Evolutionary conservation across 208 protist species (phyloP).

Genomic region (Trichomonas tenax): DNA sequence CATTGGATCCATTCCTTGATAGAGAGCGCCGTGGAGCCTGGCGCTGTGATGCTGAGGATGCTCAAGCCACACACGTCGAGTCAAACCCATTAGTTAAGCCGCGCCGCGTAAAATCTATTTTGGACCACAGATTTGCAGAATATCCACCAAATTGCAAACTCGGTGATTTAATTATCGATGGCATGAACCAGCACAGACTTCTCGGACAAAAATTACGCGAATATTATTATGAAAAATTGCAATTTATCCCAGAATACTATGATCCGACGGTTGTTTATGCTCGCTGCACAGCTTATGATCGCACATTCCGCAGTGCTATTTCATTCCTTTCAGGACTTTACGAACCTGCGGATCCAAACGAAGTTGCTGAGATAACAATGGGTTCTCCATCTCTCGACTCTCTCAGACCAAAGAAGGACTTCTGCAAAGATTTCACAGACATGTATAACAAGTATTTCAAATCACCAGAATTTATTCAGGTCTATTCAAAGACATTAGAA

Average conservation of each 20-base stretch:
- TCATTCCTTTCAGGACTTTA: not conserved
- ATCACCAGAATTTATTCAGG: not conserved
- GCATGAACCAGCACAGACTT: not conserved
- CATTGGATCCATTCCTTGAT: not conserved
- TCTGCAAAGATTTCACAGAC: not conserved
- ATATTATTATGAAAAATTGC: constrained; percentile 1
- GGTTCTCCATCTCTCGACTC: not conserved
- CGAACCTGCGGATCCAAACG: not conserved
- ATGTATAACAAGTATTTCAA: not conserved
- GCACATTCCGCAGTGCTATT: not conserved
- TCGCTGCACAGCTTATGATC: not conserved
- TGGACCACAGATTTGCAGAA: not conserved
- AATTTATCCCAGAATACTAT: not conserved
- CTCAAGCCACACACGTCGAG: not conserved
- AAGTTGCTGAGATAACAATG: not conserved
- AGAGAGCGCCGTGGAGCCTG: not conserved
- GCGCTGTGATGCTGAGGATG: not conserved
- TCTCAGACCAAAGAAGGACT: not conserved
- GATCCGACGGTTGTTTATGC: not conserved
- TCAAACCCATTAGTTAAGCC: not conserved
- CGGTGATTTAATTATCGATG: not conserved
- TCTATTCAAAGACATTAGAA: not conserved
- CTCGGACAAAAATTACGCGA: not conserved
- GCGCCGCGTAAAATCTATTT: not conserved
- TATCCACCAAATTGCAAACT: not conserved